A percentile compares a stretch with the other conserved stretches of the same genome.
Conservation (phyloP, 2,329 filamentous ascomycete species). For the Pseudocercospora ulei region DNA sequence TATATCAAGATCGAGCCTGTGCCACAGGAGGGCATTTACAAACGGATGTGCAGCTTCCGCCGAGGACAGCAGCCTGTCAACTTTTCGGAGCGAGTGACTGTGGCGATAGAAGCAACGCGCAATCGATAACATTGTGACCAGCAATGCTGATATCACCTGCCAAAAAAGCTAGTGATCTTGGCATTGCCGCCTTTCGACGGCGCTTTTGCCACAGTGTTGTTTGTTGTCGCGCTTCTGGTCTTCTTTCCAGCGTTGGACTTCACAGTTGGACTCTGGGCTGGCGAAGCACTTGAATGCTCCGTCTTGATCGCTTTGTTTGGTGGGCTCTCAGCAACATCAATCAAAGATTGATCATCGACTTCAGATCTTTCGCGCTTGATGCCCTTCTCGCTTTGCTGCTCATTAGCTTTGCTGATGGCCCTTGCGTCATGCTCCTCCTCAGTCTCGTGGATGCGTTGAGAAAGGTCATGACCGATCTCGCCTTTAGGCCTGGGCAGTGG, state of each 20-base stretch:
- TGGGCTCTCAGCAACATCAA: slow-evolving; percentile 29
- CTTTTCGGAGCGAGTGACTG: too few species aligned
- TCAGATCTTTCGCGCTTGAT: slow-evolving; percentile 45
- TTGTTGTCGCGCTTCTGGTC: slow-evolving; percentile 50
- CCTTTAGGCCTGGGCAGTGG: slow-evolving; percentile 39
- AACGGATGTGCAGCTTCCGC: too few species aligned
- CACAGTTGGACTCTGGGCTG: slow-evolving; percentile 18
- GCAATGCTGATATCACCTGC: too few species aligned
- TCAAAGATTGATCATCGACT: slow-evolving; percentile 28
- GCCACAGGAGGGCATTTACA: too few species aligned
- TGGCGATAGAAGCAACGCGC: too few species aligned
- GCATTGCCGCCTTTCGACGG: slow-evolving; percentile 44
- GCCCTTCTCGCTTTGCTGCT: slow-evolving; percentile 28
- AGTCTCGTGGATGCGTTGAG: slow-evolving; percentile 41
- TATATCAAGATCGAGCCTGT: too few species aligned
- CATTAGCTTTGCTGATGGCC: slow-evolving; percentile 23
- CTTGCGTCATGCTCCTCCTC: slow-evolving; percentile 33
- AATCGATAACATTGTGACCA: too few species aligned
- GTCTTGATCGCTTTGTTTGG: slow-evolving; percentile 35
- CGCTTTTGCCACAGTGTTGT: slow-evolving; percentile 43
- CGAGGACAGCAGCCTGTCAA: too few species aligned
- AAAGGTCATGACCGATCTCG: slow-evolving; percentile 23
- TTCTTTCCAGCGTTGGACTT: slow-evolving; percentile 33
- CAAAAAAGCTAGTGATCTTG: slow-evolving; percentile 51
- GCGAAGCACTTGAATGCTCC: slow-evolving; percentile 26